Evolutionary conservation across 225 moss, liverwort and hornwort species (phyloP).

Genomic region (Bryoerythrophyllum caledonicum): DNA sequence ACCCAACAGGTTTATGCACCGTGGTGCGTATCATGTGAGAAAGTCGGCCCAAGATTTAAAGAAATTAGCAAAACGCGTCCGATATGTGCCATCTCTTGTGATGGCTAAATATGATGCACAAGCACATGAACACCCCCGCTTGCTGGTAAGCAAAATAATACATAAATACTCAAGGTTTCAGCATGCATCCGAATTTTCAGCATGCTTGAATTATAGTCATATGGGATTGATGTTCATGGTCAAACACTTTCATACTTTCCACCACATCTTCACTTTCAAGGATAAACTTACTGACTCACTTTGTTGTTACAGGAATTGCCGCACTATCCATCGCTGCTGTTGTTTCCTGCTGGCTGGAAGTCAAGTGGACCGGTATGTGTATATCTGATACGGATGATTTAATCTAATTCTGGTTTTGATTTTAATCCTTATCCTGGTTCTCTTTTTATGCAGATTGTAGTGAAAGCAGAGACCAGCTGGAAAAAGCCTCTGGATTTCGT

Average conservation of each 20-base stretch:
- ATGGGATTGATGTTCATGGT: constrained; percentile 4
- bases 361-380: constrained; percentile 42
- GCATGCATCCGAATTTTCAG: neutral
- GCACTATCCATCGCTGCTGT: constrained; percentile 56
- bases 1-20: constrained; percentile 63
- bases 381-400: neutral
- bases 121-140: constrained; percentile 67
- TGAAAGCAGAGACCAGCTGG: constrained; percentile 43
- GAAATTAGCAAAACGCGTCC: constrained; percentile 67
- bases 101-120: constrained; percentile 70
- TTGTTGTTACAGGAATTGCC: constrained; percentile 41
- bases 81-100: constrained; percentile 47
- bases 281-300: neutral
- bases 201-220: neutral
- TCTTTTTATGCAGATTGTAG: constrained; percentile 40
- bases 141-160: constrained; percentile 42
- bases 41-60: constrained; percentile 55
- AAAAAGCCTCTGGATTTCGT: constrained; percentile 67
- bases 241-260: neutral
- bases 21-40: constrained; percentile 67
- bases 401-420: too few species aligned
- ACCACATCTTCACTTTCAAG: too few species aligned
- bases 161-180: neutral
- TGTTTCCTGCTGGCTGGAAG: constrained; percentile 50
- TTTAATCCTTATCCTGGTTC: neutral